Evolutionary conservation across 352 stramenopile genomes (phyloP), one percentile per base, ranked within the genome.

Genomic region (Peronospora farinosa): DNA sequence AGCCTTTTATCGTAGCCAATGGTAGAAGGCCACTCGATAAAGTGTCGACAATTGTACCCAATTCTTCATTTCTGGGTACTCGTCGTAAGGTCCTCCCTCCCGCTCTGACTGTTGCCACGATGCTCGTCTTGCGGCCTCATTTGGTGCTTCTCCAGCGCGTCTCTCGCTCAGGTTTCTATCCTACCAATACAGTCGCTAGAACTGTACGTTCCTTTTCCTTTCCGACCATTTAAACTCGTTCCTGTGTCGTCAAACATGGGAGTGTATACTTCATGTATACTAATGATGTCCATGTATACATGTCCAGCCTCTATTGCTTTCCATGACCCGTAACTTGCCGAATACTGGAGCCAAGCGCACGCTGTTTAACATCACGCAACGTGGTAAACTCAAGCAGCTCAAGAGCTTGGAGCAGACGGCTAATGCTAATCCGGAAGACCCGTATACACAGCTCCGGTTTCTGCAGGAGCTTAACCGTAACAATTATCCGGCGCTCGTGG

Each of bases 401-500:
- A 95, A 95, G 72, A 65, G 65, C 56, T 65, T 95, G 39, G 81
- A 95, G 50, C 72, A 92, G 47, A 69, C 86, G 37, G 84, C 84
- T 51, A 92, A 95, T 55, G 54, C 69, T 44, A 64, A 76, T 23
- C 78, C 80, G 0, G 78, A 90, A 7, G 82, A 95, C 52, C 48
- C 81, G 33, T 85, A 71, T 63, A 67, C 74, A 10, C 84, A 95
- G 47, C 57, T 89, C 47, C 83, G 84, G 17, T 91, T 95, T 49
- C 47, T 95, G 35, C 81, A 92, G 65, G 79, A 89, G 31, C 78
- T 95, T 10, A 95, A 95, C 73, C 86, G 88, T 45, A 70, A 78
- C 49, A 78, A 83, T 55, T 88, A 93, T 51, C 84, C 84, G 21
- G 77, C 76, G 47, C 72, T 92, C 7, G 84, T 95, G 27, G 76